These are phyloP conservation scores for Limnanthes douglasii DNA, from an alignment of 345 rosid species.

Conservation along the genomic window DNA sequence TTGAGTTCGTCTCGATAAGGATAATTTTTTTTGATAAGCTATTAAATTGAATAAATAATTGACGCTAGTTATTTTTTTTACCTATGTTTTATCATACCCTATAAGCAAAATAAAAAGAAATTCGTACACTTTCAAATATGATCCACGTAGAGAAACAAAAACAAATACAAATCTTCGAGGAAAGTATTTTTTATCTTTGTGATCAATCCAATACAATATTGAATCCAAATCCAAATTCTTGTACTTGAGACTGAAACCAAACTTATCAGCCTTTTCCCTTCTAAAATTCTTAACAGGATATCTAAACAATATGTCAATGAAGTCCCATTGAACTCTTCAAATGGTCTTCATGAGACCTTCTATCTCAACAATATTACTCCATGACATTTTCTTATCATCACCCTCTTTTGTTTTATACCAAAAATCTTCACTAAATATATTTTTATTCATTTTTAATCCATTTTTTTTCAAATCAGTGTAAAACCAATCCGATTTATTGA, in stretches of 20 bases:
- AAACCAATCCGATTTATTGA: slow-evolving; percentile 54
- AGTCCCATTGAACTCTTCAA: slow-evolving; percentile 82
- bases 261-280: slow-evolving; percentile 40
- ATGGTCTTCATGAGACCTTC: slow-evolving; percentile 34
- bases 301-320: slow-evolving; percentile 62
- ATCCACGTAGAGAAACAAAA: too few relatives aligned
- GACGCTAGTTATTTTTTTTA: too few relatives aligned
- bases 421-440: slow-evolving; percentile 28
- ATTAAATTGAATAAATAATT: too few relatives aligned
- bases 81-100: too few relatives aligned
- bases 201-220: slow-evolving; percentile 58
- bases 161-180: too few relatives aligned
- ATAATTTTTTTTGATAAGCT: too few relatives aligned
- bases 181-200: slow-evolving; percentile 40
- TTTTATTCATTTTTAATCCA: slow-evolving; percentile 31
- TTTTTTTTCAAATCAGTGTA: slow-evolving; percentile 61
- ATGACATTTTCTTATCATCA: slow-evolving; percentile 31
- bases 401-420: slow-evolving; percentile 31
- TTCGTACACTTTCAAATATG: too few relatives aligned
- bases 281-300: slow-evolving; percentile 45
- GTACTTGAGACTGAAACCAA: slow-evolving; percentile 50
- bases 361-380: slow-evolving; percentile 49
- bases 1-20: too few relatives aligned
- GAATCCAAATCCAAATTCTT: slow-evolving; percentile 53
- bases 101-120: too few relatives aligned